These are phyloP conservation scores for Colletotrichum sp. DNA, from an alignment of 2,329 filamentous ascomycete genomes.

Conservation along the genomic window DNA sequence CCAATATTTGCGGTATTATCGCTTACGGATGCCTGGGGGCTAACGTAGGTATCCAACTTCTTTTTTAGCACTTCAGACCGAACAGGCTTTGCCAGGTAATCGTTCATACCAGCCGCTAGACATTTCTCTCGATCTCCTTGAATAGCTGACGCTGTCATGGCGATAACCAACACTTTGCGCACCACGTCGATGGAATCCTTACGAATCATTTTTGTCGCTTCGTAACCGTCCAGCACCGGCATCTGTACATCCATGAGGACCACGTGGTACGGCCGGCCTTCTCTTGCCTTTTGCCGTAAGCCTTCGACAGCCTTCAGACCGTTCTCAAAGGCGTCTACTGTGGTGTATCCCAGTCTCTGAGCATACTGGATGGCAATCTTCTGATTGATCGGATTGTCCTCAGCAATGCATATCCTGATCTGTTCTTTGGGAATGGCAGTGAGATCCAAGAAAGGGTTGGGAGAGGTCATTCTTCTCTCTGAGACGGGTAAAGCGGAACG, in stretches of 20 bases:
- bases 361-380: slow-evolving; percentile 94
- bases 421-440: slow-evolving; percentile 76
- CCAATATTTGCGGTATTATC: not conserved
- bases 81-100: slow-evolving; percentile 96
- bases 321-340: slow-evolving; percentile 87
- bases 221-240: slow-evolving; percentile 91
- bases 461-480: slow-evolving; percentile 41
- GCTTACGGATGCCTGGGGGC: slow-evolving; percentile 30
- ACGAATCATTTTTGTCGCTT: slow-evolving; percentile 84
- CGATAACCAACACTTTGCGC: slow-evolving; percentile 86
- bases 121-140: slow-evolving; percentile 95
- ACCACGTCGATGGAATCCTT: slow-evolving; percentile 78
- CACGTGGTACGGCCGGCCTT: slow-evolving; percentile 82
- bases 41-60: slow-evolving; percentile 71
- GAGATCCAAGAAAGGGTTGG: slow-evolving; percentile 66
- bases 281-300: slow-evolving; percentile 72
- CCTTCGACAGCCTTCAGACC: slow-evolving; percentile 88
- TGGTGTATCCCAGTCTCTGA: slow-evolving; percentile 79
- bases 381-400: slow-evolving; percentile 95
- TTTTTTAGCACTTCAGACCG: slow-evolving; percentile 83
- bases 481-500: slow-evolving; percentile 32
- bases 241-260: slow-evolving; percentile 97
- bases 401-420: slow-evolving; percentile 88
- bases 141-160: slow-evolving; percentile 96
- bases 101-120: slow-evolving; percentile 95